A percentile compares a stretch with the other conserved stretches of the same genome.
Conservation (phyloP, 352 stramenopile genomes). For the Phytophthora aleatoria region DNA sequence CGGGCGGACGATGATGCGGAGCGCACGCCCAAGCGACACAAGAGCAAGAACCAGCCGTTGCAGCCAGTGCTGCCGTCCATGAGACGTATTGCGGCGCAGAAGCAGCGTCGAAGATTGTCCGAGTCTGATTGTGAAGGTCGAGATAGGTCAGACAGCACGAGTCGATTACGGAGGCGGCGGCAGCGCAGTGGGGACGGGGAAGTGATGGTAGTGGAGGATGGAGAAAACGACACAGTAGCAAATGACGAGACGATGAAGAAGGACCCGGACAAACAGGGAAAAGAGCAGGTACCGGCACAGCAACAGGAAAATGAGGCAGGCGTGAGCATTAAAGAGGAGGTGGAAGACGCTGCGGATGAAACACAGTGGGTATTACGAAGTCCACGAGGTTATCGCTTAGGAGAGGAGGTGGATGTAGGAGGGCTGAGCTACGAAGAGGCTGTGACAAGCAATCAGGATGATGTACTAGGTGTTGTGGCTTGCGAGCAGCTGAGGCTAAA, state of each 20-base stretch:
- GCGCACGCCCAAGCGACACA: constrained; percentile 27
- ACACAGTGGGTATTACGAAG: constrained; percentile 62
- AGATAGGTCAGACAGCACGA: constrained; percentile 20
- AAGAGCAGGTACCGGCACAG: constrained; percentile 4
- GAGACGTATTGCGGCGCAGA: constrained; percentile 53
- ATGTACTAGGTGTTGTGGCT: constrained; percentile 72
- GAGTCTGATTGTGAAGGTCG: constrained; percentile 33
- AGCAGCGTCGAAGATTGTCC: constrained; percentile 38
- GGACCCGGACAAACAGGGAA: constrained; percentile 9
- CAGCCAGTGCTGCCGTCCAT: constrained; percentile 56
- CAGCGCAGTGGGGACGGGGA: constrained; percentile 15
- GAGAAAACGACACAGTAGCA: constrained; percentile 4
- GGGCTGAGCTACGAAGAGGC: constrained; percentile 66
- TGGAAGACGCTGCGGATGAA: constrained; percentile 36
- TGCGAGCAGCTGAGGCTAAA: constrained; percentile 70
- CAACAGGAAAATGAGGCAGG: constrained; percentile 1
- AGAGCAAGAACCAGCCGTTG: constrained; percentile 39
- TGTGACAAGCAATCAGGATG: constrained; percentile 44
- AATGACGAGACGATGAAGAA: constrained; percentile 19
- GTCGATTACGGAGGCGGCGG: constrained; percentile 19
- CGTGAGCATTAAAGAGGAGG: constrained; percentile 26
- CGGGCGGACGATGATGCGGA: constrained; percentile 2
- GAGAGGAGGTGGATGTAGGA: constrained; percentile 59
- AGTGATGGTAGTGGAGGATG: constrained; percentile 12
- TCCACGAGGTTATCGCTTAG: constrained; percentile 64